phyloP scores from a whole-genome alignment of 2,329 filamentous ascomycete species.

The Talaromyces piceae region DNA sequence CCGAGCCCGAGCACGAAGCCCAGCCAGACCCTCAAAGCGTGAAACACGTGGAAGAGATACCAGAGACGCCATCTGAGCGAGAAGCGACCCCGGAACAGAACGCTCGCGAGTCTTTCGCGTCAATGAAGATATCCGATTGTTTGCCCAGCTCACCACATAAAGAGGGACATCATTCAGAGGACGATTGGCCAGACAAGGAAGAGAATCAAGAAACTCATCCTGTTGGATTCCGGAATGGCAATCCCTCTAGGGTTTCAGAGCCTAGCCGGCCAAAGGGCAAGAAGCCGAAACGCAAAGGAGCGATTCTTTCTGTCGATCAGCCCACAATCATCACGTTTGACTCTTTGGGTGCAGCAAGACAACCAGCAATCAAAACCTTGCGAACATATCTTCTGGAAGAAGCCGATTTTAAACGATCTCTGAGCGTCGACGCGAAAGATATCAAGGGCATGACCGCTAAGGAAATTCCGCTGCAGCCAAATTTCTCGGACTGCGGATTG shows the following conservation, averaged over 20 bases:
- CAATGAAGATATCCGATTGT: slow-evolving; percentile 23
- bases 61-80: slow-evolving; percentile 19
- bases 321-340: slow-evolving; percentile 80
- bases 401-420: slow-evolving; percentile 54
- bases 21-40: too few species aligned
- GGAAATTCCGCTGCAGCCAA: slow-evolving; percentile 69
- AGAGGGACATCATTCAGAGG: slow-evolving; percentile 10
- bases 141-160: background rate
- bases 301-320: slow-evolving; percentile 41
- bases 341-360: slow-evolving; percentile 63
- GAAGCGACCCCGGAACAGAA: slow-evolving; percentile 17
- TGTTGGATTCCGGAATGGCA: slow-evolving; percentile 13
- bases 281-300: slow-evolving; percentile 22
- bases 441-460: slow-evolving; percentile 62
- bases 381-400: slow-evolving; percentile 73
- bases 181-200: slow-evolving; percentile 26
- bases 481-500: slow-evolving; percentile 83
- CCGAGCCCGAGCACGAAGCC: slow-evolving; percentile 9
- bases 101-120: slow-evolving; percentile 20
- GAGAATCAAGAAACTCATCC: slow-evolving; percentile 17
- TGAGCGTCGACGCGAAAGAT: slow-evolving; percentile 38
- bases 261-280: slow-evolving; percentile 10
- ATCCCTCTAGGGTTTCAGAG: slow-evolving; percentile 8
- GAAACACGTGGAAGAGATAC: slow-evolving; percentile 19
- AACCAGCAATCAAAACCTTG: slow-evolving; percentile 57